A percentile compares a stretch with the other conserved stretches of the same genome.
These are phyloP conservation scores for Daedaleopsis sinensis DNA, from an alignment of 768 basidiomycete species.

Conservation along the genomic window DNA sequence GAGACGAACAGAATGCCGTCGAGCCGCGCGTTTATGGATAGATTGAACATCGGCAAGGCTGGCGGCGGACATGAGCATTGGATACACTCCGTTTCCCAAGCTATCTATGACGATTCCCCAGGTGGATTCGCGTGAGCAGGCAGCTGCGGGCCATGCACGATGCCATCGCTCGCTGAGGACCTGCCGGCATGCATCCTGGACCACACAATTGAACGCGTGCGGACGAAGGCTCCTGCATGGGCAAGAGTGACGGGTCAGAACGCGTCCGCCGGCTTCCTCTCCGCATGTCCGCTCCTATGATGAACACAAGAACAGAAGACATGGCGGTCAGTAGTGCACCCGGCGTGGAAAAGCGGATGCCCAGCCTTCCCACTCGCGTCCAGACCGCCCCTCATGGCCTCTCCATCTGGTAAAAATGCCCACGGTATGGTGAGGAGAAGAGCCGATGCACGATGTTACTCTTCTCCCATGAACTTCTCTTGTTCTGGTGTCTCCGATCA, in stretches of 20 bases:
- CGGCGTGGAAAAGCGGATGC: background rate
- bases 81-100: background rate
- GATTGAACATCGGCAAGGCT: slow-evolving; percentile 11
- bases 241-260: background rate
- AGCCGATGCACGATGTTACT: background rate
- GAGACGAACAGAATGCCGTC: background rate
- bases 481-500: background rate
- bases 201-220: background rate
- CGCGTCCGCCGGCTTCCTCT: background rate
- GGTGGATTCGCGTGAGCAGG: background rate
- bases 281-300: background rate
- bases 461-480: slow-evolving; percentile 19
- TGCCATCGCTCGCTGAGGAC: background rate
- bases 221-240: background rate
- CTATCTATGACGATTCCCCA: background rate
- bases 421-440: slow-evolving; percentile 8
- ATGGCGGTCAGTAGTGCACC: background rate
- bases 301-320: background rate
- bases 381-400: background rate
- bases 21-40: slow-evolving; percentile 9
- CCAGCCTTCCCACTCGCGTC: background rate
- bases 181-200: background rate
- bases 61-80: background rate
- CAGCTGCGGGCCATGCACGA: background rate
- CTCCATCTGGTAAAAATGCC: background rate